Conservation (phyloP, 768 basidiomycete species). For the Tylopilus subfusipes region DNA sequence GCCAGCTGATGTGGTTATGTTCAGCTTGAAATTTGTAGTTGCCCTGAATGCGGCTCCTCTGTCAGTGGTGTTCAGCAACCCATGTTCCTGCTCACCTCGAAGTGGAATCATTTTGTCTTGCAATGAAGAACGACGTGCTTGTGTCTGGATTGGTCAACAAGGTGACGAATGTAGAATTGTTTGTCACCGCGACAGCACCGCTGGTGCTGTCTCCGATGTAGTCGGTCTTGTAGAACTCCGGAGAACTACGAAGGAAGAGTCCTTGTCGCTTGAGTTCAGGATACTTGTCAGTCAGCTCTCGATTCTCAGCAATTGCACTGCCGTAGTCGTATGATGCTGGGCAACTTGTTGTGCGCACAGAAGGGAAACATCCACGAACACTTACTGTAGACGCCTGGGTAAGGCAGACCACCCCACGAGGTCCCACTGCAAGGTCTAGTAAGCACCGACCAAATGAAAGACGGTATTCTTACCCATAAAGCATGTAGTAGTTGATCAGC, state of each 20-base stretch:
- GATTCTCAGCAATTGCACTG: conserved; percentile 62
- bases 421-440: conserved; percentile 54
- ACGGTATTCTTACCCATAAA: conserved; percentile 55
- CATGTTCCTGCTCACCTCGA: conserved; percentile 48
- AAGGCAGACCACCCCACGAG: conserved; percentile 80
- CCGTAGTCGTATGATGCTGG: conserved; percentile 78
- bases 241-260: conserved; percentile 74
- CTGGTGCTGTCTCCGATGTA: conserved; percentile 62
- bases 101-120: conserved; percentile 63
- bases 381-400: conserved; percentile 66
- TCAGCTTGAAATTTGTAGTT: conserved; percentile 55
- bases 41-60: neutral
- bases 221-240: conserved; percentile 77
- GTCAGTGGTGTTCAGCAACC: neutral
- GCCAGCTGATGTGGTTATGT: conserved; percentile 51
- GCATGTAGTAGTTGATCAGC: conserved; percentile 81
- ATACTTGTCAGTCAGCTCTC: conserved; percentile 64
- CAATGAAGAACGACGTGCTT: conserved; percentile 62
- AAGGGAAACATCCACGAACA: neutral
- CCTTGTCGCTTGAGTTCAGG: conserved; percentile 76
- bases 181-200: conserved; percentile 41
- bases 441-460: neutral
- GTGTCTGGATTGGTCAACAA: conserved; percentile 68
- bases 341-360: neutral
- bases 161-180: conserved; percentile 54